Conservation (phyloP, 768 basidiomycete species). For the Trametes elegans region DNA sequence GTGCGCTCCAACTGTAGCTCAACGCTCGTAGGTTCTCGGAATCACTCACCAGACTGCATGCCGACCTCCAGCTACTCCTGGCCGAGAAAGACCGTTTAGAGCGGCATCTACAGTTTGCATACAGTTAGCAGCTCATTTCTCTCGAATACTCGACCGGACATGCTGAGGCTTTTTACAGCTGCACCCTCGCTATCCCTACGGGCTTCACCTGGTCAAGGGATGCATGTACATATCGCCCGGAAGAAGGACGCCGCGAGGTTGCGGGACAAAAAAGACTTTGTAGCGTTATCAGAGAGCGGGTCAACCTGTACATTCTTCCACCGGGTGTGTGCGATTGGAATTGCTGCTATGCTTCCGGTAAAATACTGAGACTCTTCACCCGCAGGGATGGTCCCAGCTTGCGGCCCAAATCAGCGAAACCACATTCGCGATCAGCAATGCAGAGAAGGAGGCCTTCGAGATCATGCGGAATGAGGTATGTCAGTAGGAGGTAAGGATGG, state of each 20-base stretch:
- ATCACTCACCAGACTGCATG: constrained; percentile 49
- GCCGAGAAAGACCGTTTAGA: constrained; percentile 52
- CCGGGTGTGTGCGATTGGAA: constrained; percentile 26
- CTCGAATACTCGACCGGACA: neutral
- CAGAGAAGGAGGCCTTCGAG: constrained; percentile 76
- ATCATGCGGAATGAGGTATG: constrained; percentile 63
- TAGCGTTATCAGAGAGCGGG: constrained; percentile 57
- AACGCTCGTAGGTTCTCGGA: constrained; percentile 53
- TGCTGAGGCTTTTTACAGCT: constrained; percentile 37
- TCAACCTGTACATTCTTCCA: constrained; percentile 71
- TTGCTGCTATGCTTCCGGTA: neutral
- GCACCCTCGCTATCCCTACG: constrained; percentile 74
- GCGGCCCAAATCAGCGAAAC: constrained; percentile 67
- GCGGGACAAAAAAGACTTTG: constrained; percentile 48
- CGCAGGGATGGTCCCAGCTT: constrained; percentile 71
- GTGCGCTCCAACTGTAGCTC: neutral
- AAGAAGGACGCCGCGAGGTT: constrained; percentile 60
- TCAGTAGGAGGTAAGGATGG: neutral
- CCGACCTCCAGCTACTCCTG: constrained; percentile 42
- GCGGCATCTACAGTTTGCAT: constrained; percentile 46
- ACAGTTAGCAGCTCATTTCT: constrained; percentile 41
- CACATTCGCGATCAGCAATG: constrained; percentile 45
- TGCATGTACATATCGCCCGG: constrained; percentile 70
- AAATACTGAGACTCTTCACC: neutral
- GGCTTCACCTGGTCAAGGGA: constrained; percentile 63